Conservation (phyloP, 139 green algal genomes). For the Chlamydomonas schloesseri region DNA sequence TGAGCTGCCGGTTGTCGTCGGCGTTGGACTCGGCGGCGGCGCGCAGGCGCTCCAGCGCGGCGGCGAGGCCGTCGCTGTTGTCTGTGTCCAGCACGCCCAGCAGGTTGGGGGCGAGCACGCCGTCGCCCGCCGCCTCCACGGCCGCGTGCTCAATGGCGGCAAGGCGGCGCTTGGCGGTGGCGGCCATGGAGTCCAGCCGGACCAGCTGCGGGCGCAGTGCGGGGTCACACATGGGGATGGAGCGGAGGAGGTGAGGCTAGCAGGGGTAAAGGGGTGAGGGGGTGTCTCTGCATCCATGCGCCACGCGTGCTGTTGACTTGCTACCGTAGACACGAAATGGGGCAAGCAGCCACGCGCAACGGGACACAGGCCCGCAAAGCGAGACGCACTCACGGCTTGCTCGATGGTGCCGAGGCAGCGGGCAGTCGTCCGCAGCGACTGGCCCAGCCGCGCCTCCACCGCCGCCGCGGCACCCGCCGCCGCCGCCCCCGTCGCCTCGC, state of each 20-base stretch:
- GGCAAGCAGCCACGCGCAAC: too few relatives aligned
- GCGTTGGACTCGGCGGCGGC: neutral
- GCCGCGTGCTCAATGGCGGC: constrained; percentile 19
- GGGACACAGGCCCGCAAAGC: too few relatives aligned
- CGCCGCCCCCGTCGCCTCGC: constrained; percentile 3
- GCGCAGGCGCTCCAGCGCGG: neutral
- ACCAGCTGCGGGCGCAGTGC: neutral
- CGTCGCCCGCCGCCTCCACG: constrained; percentile 19
- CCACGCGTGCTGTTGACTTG: too few relatives aligned
- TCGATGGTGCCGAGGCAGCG: too few relatives aligned
- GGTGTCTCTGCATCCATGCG: too few relatives aligned
- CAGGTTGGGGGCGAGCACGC: constrained; percentile 22
- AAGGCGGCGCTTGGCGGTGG: constrained; percentile 20
- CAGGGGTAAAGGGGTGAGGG: too few relatives aligned
- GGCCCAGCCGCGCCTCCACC: neutral
- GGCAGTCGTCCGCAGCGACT: neutral
- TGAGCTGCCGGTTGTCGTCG: too few relatives aligned
- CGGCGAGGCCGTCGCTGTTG: neutral
- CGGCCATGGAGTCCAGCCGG: neutral
- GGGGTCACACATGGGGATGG: too few relatives aligned
- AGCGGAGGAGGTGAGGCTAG: too few relatives aligned
- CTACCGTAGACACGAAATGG: too few relatives aligned
- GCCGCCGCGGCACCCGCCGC: neutral
- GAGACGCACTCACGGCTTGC: too few relatives aligned
- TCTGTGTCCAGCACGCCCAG: constrained; percentile 18